Evolutionary conservation across 768 basidiomycete species (phyloP).

Genomic region (Phaeolepiota aurea): DNA sequence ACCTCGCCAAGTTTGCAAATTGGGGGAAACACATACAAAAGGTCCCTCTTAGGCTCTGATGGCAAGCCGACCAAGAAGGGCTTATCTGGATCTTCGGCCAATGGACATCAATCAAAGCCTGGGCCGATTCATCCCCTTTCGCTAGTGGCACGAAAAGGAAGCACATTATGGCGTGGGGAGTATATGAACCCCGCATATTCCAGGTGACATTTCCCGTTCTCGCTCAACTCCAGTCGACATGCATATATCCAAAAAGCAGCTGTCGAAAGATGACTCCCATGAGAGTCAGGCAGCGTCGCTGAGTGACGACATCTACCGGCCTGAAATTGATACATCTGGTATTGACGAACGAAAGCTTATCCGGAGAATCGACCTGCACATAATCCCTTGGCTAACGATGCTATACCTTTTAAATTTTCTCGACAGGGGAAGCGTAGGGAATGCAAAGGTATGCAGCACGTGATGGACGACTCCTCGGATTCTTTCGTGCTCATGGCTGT

Average conservation of each 20-base stretch:
- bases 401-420: slow-evolving; percentile 73
- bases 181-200: neutral
- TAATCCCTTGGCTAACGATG: slow-evolving; percentile 71
- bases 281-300: neutral
- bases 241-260: neutral
- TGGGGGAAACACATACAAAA: no score
- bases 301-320: slow-evolving; percentile 29
- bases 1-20: no score
- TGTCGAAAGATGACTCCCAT: neutral
- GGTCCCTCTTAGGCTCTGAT: no score
- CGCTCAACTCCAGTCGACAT: neutral
- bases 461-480: slow-evolving; percentile 2
- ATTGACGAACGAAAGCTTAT: slow-evolving; percentile 49
- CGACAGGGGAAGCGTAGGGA: slow-evolving; percentile 60
- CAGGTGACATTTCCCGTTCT: no score
- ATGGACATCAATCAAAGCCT: no score
- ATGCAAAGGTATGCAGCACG: slow-evolving; percentile 46
- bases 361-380: slow-evolving; percentile 53
- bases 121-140: slow-evolving; percentile 1
- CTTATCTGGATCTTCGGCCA: no score
- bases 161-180: neutral
- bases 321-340: slow-evolving; percentile 41
- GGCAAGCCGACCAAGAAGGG: no score
- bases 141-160: slow-evolving; percentile 13
- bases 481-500: neutral